These are phyloP conservation scores for Suillus placidus DNA, from an alignment of 768 basidiomycete species.

Conservation along the genomic window DNA sequence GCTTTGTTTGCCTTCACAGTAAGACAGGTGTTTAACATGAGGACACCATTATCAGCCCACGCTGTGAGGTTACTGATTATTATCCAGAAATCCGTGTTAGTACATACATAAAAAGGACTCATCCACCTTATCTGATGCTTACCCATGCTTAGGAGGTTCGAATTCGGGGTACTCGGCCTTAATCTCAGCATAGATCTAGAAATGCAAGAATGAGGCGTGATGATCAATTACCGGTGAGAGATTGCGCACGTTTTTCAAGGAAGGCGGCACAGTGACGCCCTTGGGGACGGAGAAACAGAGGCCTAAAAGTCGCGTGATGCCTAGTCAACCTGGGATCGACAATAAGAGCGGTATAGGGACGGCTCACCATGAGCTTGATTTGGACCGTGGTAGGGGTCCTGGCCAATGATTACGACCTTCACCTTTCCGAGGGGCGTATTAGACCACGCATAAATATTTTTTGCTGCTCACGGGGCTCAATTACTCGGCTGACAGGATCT, in stretches of 20 bases:
- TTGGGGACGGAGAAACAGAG: slow-evolving; percentile 88
- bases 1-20: slow-evolving; percentile 79
- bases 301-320: slow-evolving; percentile 46
- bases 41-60: slow-evolving; percentile 86
- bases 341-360: slow-evolving; percentile 5
- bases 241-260: slow-evolving; percentile 71
- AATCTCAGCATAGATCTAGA: slow-evolving; percentile 86
- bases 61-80: slow-evolving; percentile 67
- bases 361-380: slow-evolving; percentile 83
- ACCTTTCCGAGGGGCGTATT: slow-evolving; percentile 83
- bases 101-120: slow-evolving; percentile 10
- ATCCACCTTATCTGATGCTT: slow-evolving; percentile 29
- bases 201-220: slow-evolving; percentile 15
- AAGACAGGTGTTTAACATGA: slow-evolving; percentile 90
- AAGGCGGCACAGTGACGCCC: slow-evolving; percentile 77
- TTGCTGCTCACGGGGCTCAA: slow-evolving; percentile 48
- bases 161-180: slow-evolving; percentile 82
- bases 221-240: slow-evolving; percentile 16
- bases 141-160: slow-evolving; percentile 82
- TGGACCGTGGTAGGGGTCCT: slow-evolving; percentile 83
- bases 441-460: slow-evolving; percentile 91
- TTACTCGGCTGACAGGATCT: slow-evolving; percentile 27
- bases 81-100: not conserved
- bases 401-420: slow-evolving; percentile 86
- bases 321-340: slow-evolving; percentile 14